These are phyloP conservation scores for Colletotrichum sp. DNA, from an alignment of 2,329 filamentous ascomycete genomes.

Conservation along the genomic window DNA sequence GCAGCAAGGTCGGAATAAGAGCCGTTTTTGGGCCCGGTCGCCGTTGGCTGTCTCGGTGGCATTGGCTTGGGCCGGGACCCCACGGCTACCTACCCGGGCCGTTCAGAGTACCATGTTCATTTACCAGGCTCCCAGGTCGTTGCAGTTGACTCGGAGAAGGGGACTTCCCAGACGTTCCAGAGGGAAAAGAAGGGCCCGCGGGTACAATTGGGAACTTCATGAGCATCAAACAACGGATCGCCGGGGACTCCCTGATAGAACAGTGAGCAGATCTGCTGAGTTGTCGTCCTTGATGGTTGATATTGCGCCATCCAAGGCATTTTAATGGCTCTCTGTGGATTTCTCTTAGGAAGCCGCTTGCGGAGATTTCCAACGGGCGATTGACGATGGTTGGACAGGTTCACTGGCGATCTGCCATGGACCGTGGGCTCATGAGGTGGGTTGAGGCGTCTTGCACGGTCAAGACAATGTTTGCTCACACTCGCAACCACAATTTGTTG, in stretches of 20 bases:
- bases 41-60: conserved; percentile 10
- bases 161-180: conserved; percentile 1
- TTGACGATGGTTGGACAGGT: not conserved
- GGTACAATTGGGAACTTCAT: conserved; percentile 19
- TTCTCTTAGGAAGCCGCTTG: not conserved
- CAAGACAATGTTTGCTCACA: not conserved
- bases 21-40: conserved; percentile 20
- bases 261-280: conserved; percentile 5
- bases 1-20: conserved; percentile 16
- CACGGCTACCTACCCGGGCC: conserved; percentile 21
- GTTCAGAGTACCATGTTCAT: conserved; percentile 8
- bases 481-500: not conserved
- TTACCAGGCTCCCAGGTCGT: conserved; percentile 17
- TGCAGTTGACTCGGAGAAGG: conserved; percentile 4
- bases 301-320: conserved; percentile 17
- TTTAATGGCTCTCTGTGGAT: conserved; percentile 11
- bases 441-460: not conserved
- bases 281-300: conserved; percentile 13
- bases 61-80: conserved; percentile 17
- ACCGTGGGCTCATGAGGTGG: not conserved
- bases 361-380: conserved; percentile 3
- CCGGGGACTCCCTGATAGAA: conserved; percentile 5
- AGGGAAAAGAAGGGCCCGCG: not conserved
- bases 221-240: conserved; percentile 18
- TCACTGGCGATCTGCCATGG: not conserved